Evolutionary conservation across 225 moss, liverwort and hornwort genomes (phyloP).

Genomic region (Bryum argenteum): DNA sequence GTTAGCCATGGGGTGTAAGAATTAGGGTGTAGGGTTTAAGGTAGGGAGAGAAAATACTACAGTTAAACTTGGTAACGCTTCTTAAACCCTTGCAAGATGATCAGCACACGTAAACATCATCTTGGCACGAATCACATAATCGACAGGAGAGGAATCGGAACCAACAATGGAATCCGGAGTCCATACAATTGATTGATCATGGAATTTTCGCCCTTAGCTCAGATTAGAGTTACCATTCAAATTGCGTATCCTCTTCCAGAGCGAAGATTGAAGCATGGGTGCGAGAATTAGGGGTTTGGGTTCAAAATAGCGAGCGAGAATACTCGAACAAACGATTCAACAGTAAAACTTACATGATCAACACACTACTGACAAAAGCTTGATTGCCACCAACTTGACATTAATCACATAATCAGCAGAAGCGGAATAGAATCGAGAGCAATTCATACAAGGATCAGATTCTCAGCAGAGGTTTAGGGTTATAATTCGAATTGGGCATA

Average conservation of each 20-base stretch:
- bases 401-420: neutral
- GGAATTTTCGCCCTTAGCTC: too few relatives aligned
- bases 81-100: neutral
- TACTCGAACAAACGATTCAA: too few relatives aligned
- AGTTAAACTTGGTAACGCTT: neutral
- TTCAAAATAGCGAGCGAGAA: too few relatives aligned
- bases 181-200: neutral
- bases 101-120: neutral
- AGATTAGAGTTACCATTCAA: neutral
- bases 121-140: neutral
- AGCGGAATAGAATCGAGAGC: neutral
- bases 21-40: neutral
- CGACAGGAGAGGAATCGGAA: neutral
- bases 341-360: neutral
- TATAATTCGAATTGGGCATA: neutral
- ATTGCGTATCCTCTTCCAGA: neutral
- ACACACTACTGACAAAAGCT: too few relatives aligned
- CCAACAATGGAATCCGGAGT: neutral
- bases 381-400: neutral
- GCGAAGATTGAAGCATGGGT: neutral
- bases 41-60: neutral
- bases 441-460: too few relatives aligned
- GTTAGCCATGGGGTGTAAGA: neutral
- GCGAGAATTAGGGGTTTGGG: too few relatives aligned
- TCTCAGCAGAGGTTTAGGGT: neutral